These are phyloP conservation scores for Aspergillus hiratsukae DNA, from an alignment of 2,329 filamentous ascomycete genomes.

Conservation along the genomic window DNA sequence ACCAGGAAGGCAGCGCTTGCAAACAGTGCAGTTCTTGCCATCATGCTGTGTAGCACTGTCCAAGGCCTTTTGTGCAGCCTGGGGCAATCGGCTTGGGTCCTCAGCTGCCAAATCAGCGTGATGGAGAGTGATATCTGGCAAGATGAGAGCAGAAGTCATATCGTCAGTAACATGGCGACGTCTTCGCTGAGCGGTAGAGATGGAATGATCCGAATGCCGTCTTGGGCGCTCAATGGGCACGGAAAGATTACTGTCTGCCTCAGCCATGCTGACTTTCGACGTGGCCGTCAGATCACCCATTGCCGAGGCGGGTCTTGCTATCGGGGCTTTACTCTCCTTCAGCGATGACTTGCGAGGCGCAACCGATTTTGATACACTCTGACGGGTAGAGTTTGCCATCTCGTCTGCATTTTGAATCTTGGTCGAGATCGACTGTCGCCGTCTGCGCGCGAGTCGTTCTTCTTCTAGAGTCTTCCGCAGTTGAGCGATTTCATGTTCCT, in stretches of 20 bases:
- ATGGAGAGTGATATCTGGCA: constrained; percentile 58
- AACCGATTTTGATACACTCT: constrained; percentile 34
- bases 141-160: constrained; percentile 61
- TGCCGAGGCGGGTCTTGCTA: constrained; percentile 31
- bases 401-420: constrained; percentile 37
- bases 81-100: constrained; percentile 32
- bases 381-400: constrained; percentile 33
- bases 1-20: constrained; percentile 41
- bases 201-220: constrained; percentile 43
- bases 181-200: constrained; percentile 48
- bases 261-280: constrained; percentile 22
- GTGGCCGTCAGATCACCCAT: constrained; percentile 31
- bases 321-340: constrained; percentile 44
- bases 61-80: constrained; percentile 38
- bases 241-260: constrained; percentile 27
- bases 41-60: constrained; percentile 46
- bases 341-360: constrained; percentile 53
- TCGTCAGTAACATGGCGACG: constrained; percentile 48
- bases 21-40: constrained; percentile 54
- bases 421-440: constrained; percentile 28
- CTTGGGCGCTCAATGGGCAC: constrained; percentile 29
- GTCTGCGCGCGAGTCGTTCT: constrained; percentile 45
- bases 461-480: constrained; percentile 54
- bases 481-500: constrained; percentile 47
- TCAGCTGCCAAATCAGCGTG: constrained; percentile 24